Evolutionary conservation across 768 basidiomycete species (phyloP), one percentile per base, ranked within the genome.

Genomic region (Boletus subcaerulescens): DNA sequence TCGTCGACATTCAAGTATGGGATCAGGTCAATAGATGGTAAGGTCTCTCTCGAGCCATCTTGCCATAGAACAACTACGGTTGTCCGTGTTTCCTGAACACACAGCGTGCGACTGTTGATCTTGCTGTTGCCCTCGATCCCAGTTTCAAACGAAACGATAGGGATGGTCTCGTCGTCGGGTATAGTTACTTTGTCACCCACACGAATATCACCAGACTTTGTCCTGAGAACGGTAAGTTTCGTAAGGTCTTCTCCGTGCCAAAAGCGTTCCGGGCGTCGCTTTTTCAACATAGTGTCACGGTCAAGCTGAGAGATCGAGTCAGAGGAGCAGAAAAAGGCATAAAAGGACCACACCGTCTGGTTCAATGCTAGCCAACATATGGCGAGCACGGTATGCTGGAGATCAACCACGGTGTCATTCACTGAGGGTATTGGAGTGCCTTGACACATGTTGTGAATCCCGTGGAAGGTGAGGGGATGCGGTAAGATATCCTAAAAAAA

Each of bases 1-100:
- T 97, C 94, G 68, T 96, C 94, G 11, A 92, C 82, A 56, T 91
- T 91, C 48, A 88, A 68, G 66, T 95, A 89, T 4, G 92, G 93
- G 41, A 94, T 84, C 18, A 95, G 73, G 20, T 84, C 78, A 11
- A 77, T 80, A 22, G 91, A 80, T 43, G 73, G 77, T 38, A 87
- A 51, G 3, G 74, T 78, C 71, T 93, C 89, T 46, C 69, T 74
- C 18, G 75, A 78, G 22, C 93, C 93, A 66, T 92, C 86, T 74
- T 97, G 94, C 95, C 95, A 98, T 12, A 95, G 68, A 32, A 98
- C 75, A 26, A 81, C 79, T 24, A 89, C 75, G 10, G 70, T 74
- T n/a, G 92, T 89, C 51, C 78, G 74, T 4, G 88, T 89, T 72
- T 89, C 84, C 41, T 76, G 79, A 18, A 96, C 87, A 26, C 81